Base-by-base conservation (phyloP, 805 yeast species). In the Ogataea henricii region DNA sequence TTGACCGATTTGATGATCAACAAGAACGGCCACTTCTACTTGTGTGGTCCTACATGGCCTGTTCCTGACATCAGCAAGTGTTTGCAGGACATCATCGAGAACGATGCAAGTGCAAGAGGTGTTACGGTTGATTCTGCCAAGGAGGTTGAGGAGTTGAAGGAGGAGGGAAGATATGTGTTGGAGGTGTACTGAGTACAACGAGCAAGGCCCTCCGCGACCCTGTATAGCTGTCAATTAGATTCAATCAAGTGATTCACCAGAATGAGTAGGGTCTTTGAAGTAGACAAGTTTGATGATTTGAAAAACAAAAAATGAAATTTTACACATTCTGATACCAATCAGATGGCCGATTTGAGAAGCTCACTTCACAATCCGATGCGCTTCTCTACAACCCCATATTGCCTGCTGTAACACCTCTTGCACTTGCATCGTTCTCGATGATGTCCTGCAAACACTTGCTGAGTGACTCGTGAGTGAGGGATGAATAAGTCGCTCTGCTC, bases 41-140 rank as follows among this genome's bases (percentile, higher is more conserved):
- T 92, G 66, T 92, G 98, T 82, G 98, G 98, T 53, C 98, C 98
- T 36, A 92, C 97, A 2, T 92, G 98, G 98, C 98, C 98, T 27
- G 97, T 92, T 63, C 97, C 98, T 9, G 97, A 91, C 67, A 87
- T 92, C 60, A 87, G 96, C 45, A 86, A 85, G 37, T 96, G 96
- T 60, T 74, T 92, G 57, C 86, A 86, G 62, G 96, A 89, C 55
- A 86, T 92, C 58, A 77, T 90, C 43, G 68, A 69, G 20, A 77
- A 78, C 39, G 96, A 88, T 54, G 96, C 96, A 21, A 74, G 72
- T 44, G 74, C 72, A 55, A 77, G 73, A 46, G 95, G 94, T 47
- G 78, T 75, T 43, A 76, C 78, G 59, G 73, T 87, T 48, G 95
- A 91, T 59, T 77, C 85, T 55, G 82, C 83, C 40, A 82, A 83